Percentiles rank a stretch among this genome's conserved stretches.
Conservation (phyloP, 306 rosid genomes). For the Luffa acutangula region DNA sequence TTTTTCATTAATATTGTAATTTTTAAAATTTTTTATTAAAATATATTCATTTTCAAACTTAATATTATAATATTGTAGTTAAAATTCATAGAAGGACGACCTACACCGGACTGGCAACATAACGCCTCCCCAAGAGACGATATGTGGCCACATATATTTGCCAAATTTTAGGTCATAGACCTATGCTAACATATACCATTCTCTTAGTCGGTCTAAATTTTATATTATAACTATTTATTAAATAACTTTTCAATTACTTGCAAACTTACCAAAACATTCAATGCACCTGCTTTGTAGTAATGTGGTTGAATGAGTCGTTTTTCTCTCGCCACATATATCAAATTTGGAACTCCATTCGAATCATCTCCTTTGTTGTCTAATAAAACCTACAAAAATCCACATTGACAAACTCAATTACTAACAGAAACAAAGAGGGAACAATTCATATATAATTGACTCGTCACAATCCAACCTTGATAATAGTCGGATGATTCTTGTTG, state of each 20-base stretch:
- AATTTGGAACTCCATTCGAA: conserved; percentile 32
- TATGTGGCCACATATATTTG: no score
- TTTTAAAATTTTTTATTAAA: no score
- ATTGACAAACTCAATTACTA: background rate
- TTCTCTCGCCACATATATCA: conserved; percentile 56
- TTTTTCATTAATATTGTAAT: no score
- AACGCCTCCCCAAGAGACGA: no score
- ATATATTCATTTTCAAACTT: no score
- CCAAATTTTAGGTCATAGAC: no score
- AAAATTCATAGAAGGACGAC: no score
- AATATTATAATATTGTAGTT: no score
- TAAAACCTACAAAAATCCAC: conserved; percentile 23
- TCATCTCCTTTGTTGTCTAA: conserved; percentile 37
- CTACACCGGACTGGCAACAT: no score
- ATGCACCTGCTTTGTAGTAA: conserved; percentile 69
- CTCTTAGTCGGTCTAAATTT: no score
- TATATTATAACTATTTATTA: no score
- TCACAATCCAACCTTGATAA: conserved; percentile 36
- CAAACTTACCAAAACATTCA: conserved; percentile 38
- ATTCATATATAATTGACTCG: background rate
- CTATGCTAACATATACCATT: no score
- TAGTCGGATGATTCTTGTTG: conserved; percentile 31
- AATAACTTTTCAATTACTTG: background rate
- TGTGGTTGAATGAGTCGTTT: conserved; percentile 41
- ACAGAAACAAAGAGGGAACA: background rate